Evolutionary conservation across 2,329 filamentous ascomycete genomes (phyloP).

Genomic region (Trichoderma koningiopsis): DNA sequence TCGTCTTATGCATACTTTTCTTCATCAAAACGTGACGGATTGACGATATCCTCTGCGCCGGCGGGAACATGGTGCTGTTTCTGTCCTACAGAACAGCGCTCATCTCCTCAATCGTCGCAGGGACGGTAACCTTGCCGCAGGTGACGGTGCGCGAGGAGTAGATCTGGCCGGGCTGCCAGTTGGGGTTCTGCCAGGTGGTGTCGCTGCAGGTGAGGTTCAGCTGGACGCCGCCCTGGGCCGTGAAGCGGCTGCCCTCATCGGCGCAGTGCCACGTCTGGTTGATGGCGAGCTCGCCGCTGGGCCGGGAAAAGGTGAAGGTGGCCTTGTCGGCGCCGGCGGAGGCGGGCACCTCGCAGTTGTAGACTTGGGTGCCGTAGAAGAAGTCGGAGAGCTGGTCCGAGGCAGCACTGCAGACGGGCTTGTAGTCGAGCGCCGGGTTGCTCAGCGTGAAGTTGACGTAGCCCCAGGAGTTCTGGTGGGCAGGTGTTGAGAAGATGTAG

Average conservation of each 20-base stretch:
- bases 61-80: neutral
- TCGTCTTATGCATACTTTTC: neutral
- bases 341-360: slow-evolving; percentile 44
- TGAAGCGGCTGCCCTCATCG: slow-evolving; percentile 42
- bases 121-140: slow-evolving; percentile 35
- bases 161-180: slow-evolving; percentile 38
- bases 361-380: slow-evolving; percentile 51
- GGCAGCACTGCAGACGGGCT: slow-evolving; percentile 43
- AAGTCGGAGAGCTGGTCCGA: slow-evolving; percentile 51
- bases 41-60: neutral
- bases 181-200: slow-evolving; percentile 33
- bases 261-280: slow-evolving; percentile 55
- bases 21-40: neutral
- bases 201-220: slow-evolving; percentile 38
- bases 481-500: slow-evolving; percentile 53
- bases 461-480: slow-evolving; percentile 54
- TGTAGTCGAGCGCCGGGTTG: slow-evolving; percentile 47
- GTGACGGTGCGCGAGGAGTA: slow-evolving; percentile 37
- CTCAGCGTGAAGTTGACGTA: slow-evolving; percentile 52
- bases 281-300: slow-evolving; percentile 42
- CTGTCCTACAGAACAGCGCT: slow-evolving; percentile 32
- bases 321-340: slow-evolving; percentile 32
- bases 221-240: slow-evolving; percentile 33
- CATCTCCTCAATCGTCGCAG: slow-evolving; percentile 34
- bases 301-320: slow-evolving; percentile 48